These are phyloP conservation scores for Dothistroma septosporum DNA, from an alignment of 2,329 filamentous ascomycete species.

Conservation along the genomic window DNA sequence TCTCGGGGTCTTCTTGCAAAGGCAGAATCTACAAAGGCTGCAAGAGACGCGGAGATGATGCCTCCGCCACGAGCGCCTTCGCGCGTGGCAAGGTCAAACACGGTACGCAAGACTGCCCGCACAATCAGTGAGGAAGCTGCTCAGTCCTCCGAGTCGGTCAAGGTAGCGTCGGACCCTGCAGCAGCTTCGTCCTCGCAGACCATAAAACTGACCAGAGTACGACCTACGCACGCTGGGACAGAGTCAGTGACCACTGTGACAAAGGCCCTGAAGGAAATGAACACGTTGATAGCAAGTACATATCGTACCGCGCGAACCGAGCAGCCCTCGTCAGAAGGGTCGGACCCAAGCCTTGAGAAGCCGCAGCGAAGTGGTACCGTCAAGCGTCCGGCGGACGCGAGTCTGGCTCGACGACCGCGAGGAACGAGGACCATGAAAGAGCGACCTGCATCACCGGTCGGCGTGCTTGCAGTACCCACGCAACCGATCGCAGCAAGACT, in stretches of 20 bases:
- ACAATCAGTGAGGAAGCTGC: conserved; percentile 35
- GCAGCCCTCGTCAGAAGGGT: conserved; percentile 11
- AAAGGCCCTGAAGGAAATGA: conserved; percentile 23
- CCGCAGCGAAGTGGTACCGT: conserved; percentile 22
- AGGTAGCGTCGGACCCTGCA: conserved; percentile 23
- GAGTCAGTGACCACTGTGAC: conserved; percentile 16
- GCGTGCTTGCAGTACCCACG: conserved; percentile 7
- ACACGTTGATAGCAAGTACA: conserved; percentile 22
- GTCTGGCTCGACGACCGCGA: conserved; percentile 35
- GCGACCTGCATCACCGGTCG: conserved; percentile 26
- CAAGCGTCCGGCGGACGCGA: conserved; percentile 35
- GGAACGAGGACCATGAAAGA: conserved; percentile 25
- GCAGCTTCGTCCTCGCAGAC: conserved; percentile 18
- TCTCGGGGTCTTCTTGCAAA: conserved; percentile 14
- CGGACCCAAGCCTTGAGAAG: conserved; percentile 27
- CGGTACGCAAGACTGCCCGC: conserved; percentile 28
- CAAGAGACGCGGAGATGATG: conserved; percentile 34
- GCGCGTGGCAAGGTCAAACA: conserved; percentile 25
- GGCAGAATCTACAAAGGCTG: conserved; percentile 17
- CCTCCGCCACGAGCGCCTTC: conserved; percentile 26
- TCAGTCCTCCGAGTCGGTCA: conserved; percentile 25
- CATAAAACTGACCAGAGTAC: conserved; percentile 21
- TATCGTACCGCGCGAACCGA: conserved; percentile 25
- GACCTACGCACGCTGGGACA: conserved; percentile 18
- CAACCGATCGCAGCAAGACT: conserved; percentile 20